These are phyloP conservation scores for Dactylellina leptospora DNA, from an alignment of 2,329 filamentous ascomycete genomes.

Conservation along the genomic window DNA sequence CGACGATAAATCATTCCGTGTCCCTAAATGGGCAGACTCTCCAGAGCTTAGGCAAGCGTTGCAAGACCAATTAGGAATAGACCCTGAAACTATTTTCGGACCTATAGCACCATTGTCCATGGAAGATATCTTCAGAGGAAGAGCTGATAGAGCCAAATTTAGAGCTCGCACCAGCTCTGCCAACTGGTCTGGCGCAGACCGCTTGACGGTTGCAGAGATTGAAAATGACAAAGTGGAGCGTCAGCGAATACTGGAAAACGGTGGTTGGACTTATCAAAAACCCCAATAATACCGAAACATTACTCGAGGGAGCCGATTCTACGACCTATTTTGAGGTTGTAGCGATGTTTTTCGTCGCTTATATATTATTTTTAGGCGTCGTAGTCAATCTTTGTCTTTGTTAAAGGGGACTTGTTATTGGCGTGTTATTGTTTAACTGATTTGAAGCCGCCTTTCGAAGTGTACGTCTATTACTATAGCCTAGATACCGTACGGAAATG, in stretches of 20 bases:
- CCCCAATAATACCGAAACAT: too few relatives aligned
- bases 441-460: too few relatives aligned
- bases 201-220: slow-evolving; percentile 87
- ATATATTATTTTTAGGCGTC: too few relatives aligned
- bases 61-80: slow-evolving; percentile 81
- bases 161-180: slow-evolving; percentile 90
- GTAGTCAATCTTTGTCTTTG: too few relatives aligned
- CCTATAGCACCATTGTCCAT: slow-evolving; percentile 87
- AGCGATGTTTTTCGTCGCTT: too few relatives aligned
- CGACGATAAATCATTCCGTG: slow-evolving; percentile 67
- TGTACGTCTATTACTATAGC: too few relatives aligned
- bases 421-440: too few relatives aligned
- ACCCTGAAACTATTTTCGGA: slow-evolving; percentile 87
- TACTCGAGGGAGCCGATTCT: too few relatives aligned
- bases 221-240: slow-evolving; percentile 79
- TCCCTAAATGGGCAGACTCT: slow-evolving; percentile 87
- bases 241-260: slow-evolving; percentile 80
- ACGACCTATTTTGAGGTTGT: too few relatives aligned
- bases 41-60: slow-evolving; percentile 81
- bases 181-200: slow-evolving; percentile 87
- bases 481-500: too few relatives aligned
- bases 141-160: slow-evolving; percentile 76
- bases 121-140: slow-evolving; percentile 94
- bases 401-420: too few relatives aligned
- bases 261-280: slow-evolving; percentile 80